phyloP scores from a whole-genome alignment of 306 rosid genomes.

The Cucurbita ficifolia region DNA sequence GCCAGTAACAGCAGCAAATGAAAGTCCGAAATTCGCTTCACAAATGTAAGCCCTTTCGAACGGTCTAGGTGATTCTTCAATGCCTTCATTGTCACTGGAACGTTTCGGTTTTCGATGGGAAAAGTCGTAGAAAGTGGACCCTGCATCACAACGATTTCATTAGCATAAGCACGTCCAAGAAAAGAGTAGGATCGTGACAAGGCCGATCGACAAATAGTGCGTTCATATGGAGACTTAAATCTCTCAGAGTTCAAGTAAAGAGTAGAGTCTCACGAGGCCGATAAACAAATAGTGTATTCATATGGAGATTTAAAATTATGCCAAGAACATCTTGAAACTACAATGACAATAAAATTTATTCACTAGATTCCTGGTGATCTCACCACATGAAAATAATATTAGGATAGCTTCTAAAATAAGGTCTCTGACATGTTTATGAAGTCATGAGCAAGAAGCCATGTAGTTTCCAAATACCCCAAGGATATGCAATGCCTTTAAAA shows the following conservation, averaged over 20 bases:
- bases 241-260: not conserved
- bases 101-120: conserved; percentile 67
- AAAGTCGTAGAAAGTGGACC: conserved; percentile 71
- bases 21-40: conserved; percentile 79
- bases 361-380: not conserved
- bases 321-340: not conserved
- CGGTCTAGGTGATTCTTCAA: conserved; percentile 76
- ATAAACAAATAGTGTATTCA: not conserved
- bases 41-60: conserved; percentile 52
- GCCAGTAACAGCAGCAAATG: conserved; percentile 71
- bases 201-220: too few species aligned
- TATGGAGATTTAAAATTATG: not conserved
- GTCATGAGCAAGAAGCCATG: not conserved
- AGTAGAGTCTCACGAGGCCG: too few species aligned
- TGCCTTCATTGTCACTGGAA: conserved; percentile 35
- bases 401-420: not conserved
- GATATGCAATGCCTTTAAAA: not conserved
- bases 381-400: not conserved
- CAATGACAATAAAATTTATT: not conserved
- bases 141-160: conserved; percentile 28
- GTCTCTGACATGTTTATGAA: not conserved
- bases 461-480: not conserved
- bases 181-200: too few species aligned
- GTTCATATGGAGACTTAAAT: too few species aligned
- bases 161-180: not conserved